Evolutionary conservation across 305 asterid genomes (phyloP), one percentile per base, ranked within the genome.

Genomic region (Lippia alba): DNA sequence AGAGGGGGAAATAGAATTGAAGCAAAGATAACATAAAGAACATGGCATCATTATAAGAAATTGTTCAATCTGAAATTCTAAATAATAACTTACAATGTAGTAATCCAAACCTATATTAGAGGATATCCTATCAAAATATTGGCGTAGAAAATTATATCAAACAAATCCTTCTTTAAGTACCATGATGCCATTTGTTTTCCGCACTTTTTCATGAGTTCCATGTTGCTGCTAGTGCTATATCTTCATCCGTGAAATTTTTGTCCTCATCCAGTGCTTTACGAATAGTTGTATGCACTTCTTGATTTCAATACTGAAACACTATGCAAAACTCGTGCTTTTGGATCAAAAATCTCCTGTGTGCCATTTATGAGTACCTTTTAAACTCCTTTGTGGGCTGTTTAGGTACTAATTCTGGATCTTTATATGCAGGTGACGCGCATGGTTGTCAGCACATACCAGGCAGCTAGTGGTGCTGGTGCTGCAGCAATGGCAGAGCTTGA

Each of bases 401-500:
- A 9, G 8, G 20, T 56, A 65, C 30, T 44, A 16, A 55, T 48
- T 8, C 32, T 14, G 32, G 17, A 14, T 71, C 51, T 61, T 69
- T 54, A 12, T 19, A 32, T 76, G 73, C 84, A 91, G 99, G 97
- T 91, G 40, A 82, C 53, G 7, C 97, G 97, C 49, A 94, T 94
- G 97, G 96, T 94, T 58, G 97, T 94, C 66, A 94, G 99, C 68
- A 94, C 99, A 45, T 94, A 94, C 85, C 99, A 94, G 83, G 97
- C 97, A 39, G 97, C 99, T 58, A 94, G 99, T 82, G 99, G 99
- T 71, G 97, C 97, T 3, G 99, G 99, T 41, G 99, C 97, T 57
- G 97, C 99, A 59, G 99, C 97, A 70, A 94, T 94, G 99, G 97
- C 90, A 82, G 99, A 94, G 84, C 92, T 94, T 67, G 96, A 85